phyloP scores from a whole-genome alignment of 2,329 filamentous ascomycete species.

The Xylariomycetidae sp. region DNA sequence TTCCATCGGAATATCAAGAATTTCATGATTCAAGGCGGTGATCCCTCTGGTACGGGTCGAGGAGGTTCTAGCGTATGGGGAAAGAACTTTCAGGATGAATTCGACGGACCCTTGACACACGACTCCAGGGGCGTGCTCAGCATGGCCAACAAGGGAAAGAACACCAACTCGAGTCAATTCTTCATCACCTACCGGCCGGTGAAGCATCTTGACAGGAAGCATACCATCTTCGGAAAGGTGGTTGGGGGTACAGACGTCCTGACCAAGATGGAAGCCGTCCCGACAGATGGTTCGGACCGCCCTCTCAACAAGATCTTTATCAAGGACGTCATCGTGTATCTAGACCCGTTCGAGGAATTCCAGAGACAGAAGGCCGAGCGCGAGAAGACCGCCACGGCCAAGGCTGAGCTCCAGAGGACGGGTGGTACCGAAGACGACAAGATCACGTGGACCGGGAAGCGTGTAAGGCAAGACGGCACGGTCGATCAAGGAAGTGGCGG shows the following conservation, averaged over 20 bases:
- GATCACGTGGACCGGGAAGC: constrained; percentile 94
- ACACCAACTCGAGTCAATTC: constrained; percentile 92
- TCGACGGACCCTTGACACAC: constrained; percentile 85
- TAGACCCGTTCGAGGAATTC: constrained; percentile 96
- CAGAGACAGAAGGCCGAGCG: constrained; percentile 65
- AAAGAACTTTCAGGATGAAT: constrained; percentile 89
- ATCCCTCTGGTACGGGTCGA: constrained; percentile 85
- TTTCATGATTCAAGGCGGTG: constrained; percentile 98
- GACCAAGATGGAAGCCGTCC: constrained; percentile 69
- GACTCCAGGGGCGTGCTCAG: constrained; percentile 73
- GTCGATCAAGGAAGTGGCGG: constrained; percentile 40
- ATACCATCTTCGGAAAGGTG: constrained; percentile 91
- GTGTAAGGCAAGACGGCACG: constrained; percentile 65
- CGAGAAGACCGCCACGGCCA: constrained; percentile 52
- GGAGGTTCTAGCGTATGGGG: constrained; percentile 92
- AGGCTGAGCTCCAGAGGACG: constrained; percentile 56
- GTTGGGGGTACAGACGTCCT: constrained; percentile 72
- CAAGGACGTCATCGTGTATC: constrained; percentile 76
- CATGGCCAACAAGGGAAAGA: constrained; percentile 99
- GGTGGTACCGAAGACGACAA: constrained; percentile 83
- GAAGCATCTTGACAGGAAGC: constrained; percentile 86
- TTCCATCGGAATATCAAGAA: constrained; percentile 94
- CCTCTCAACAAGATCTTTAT: constrained; percentile 78
- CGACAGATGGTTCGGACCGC: constrained; percentile 69
- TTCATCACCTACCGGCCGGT: constrained; percentile 87